Evolutionary conservation across 768 basidiomycete species (phyloP), one percentile per base, ranked within the genome.

Genomic region (Agaricus sinodeliciosus): DNA sequence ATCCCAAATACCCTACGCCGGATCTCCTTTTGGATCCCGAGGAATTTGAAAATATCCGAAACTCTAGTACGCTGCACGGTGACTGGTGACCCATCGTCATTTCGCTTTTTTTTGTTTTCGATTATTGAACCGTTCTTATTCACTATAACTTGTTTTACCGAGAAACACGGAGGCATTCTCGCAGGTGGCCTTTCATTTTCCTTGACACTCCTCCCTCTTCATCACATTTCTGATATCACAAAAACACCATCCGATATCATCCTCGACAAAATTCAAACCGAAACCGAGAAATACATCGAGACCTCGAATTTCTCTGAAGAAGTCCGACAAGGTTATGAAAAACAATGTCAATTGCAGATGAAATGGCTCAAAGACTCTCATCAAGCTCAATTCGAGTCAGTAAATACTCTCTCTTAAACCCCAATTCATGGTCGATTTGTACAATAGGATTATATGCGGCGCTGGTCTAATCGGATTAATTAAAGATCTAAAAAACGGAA

Each of bases 351-450:
- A 27, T 22, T 53, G 3, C 43, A 46, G 16, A 53, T 25, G 7
- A 40, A 27, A 3, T 53, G 51, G 51, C 36, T 53, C 15, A 37
- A 22, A 2, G 44, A 53, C 22, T n/a, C 43, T n/a, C 18, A n/a
- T 0, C 26, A 53, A 46, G 36, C 55, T 34, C 55, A 55, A 12
- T 12, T 55, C n/a, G 55, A 55, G 55, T 55, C n/a, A 43, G 43
- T 55, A n/a, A 43, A 43, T 34, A 35, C 12, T 13, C 15, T 15
- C n/a, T 13, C 11, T 1, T 15, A 5, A 26, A 16, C 16, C 11
- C 22, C 5, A 9, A n/a, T 13, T 25, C 9, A 31, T 28, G 43
- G 18, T 40, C 15, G 31, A 22, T 36, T 18, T 13, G 25, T 18
- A 1, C 27, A 9, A 11, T 26, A 55, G 55, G 22, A 45, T 55